These are phyloP conservation scores for Ceriops decandra DNA, from an alignment of 345 rosid species.

Conservation along the genomic window DNA sequence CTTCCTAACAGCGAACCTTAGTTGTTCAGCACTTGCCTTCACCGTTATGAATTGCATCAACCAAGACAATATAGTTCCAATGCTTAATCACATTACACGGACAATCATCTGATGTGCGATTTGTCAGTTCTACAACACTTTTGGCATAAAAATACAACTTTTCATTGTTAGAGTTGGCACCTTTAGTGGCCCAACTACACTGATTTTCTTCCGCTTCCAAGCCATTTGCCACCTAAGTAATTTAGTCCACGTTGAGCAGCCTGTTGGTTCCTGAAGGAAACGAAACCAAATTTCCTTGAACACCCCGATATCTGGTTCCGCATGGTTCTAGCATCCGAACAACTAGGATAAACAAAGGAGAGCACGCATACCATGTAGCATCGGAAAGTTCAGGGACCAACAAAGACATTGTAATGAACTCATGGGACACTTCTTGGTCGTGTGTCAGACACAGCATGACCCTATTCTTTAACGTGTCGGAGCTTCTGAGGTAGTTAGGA, in stretches of 20 bases:
- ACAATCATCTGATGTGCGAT: conserved; percentile 60
- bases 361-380: conserved; percentile 24
- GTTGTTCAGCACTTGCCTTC: no score
- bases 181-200: conserved; percentile 74
- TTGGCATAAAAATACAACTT: conserved; percentile 69
- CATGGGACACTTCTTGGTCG: not conserved
- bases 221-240: conserved; percentile 93
- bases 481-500: no score
- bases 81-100: no score
- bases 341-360: conserved; percentile 27
- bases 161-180: conserved; percentile 72
- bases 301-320: conserved; percentile 99
- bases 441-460: no score
- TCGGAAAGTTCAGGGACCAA: conserved; percentile 34
- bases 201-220: conserved; percentile 71
- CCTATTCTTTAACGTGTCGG: no score
- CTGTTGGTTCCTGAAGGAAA: conserved; percentile 91
- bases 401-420: no score
- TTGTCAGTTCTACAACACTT: conserved; percentile 77
- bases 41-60: no score
- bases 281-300: conserved; percentile 96
- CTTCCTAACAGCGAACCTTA: no score
- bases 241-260: conserved; percentile 54
- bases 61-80: no score
- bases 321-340: conserved; percentile 59